Evolutionary conservation across 768 basidiomycete genomes (phyloP).

Genomic region (Lactarius hatsudake): DNA sequence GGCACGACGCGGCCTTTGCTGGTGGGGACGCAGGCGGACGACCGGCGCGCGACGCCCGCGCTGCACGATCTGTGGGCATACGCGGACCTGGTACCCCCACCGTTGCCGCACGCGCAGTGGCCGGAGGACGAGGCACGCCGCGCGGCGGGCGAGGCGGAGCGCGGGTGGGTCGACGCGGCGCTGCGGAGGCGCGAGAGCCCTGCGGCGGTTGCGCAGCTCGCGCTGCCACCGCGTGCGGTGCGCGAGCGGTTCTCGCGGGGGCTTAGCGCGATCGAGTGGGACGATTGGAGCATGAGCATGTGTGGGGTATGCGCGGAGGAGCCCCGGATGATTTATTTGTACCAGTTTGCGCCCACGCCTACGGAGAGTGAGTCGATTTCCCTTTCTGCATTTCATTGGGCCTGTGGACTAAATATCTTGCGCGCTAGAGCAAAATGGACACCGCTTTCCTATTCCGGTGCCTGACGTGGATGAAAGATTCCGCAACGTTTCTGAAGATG

Average conservation of each 20-base stretch:
- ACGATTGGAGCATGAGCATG: conserved; percentile 26
- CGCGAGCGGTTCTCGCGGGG: conserved; percentile 21
- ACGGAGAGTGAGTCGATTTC: conserved; percentile 22
- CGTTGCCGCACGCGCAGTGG: conserved; percentile 17
- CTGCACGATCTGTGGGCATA: conserved; percentile 25
- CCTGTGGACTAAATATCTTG: not conserved
- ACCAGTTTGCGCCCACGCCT: conserved; percentile 27
- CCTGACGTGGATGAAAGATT: conserved; percentile 24
- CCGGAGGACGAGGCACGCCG: conserved; percentile 23
- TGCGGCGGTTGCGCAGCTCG: conserved; percentile 23
- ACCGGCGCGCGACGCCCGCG: conserved; percentile 16
- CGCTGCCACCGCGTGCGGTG: conserved; percentile 14
- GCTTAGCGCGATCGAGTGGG: conserved; percentile 22
- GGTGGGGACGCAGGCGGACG: conserved; percentile 18
- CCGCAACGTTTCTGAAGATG: conserved; percentile 13
- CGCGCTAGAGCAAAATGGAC: conserved; percentile 18
- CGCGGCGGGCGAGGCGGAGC: conserved; percentile 25
- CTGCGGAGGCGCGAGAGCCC: conserved; percentile 15
- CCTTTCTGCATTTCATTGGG: not conserved
- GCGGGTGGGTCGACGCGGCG: conserved; percentile 24
- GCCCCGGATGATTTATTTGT: conserved; percentile 21
- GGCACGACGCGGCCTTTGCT: conserved; percentile 21
- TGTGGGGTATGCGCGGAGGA: conserved; percentile 20
- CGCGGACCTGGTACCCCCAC: conserved; percentile 20
- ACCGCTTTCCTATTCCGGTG: conserved; percentile 25